A percentile compares a stretch with the other conserved stretches of the same genome.
These are phyloP conservation scores for Paradendryphiella salina DNA, from an alignment of 2,329 filamentous ascomycete species.

Conservation along the genomic window DNA sequence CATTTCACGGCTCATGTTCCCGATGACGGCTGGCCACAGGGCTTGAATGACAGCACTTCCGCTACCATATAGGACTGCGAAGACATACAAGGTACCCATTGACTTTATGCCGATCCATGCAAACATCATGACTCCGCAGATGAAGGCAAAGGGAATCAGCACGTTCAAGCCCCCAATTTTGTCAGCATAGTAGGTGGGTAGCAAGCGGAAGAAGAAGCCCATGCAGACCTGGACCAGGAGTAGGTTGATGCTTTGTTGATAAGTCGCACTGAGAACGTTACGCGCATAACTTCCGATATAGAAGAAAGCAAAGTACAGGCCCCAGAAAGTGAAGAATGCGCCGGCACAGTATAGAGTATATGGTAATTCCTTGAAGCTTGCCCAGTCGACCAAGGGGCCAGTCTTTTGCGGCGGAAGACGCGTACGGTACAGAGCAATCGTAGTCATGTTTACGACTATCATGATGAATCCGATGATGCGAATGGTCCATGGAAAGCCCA, in stretches of 20 bases:
- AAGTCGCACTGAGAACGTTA: slow-evolving; percentile 53
- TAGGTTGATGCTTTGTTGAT: slow-evolving; percentile 57
- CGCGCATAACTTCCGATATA: slow-evolving; percentile 50
- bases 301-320: slow-evolving; percentile 52
- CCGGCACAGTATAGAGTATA: slow-evolving; percentile 45
- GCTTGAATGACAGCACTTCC: slow-evolving; percentile 37
- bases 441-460: slow-evolving; percentile 47
- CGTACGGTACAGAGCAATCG: slow-evolving; percentile 43
- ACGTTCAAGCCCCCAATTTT: slow-evolving; percentile 52
- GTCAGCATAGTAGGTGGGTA: slow-evolving; percentile 49
- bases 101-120: slow-evolving; percentile 39
- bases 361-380: slow-evolving; percentile 47
- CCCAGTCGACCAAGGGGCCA: slow-evolving; percentile 49
- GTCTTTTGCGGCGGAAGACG: slow-evolving; percentile 48
- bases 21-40: slow-evolving; percentile 35
- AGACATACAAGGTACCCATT: slow-evolving; percentile 32
- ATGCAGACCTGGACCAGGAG: slow-evolving; percentile 57
- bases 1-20: slow-evolving; percentile 37
- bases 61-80: slow-evolving; percentile 39
- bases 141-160: slow-evolving; percentile 54
- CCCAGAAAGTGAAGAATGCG: slow-evolving; percentile 47
- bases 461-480: slow-evolving; percentile 65
- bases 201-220: slow-evolving; percentile 57
- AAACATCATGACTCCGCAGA: slow-evolving; percentile 52
- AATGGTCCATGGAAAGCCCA: slow-evolving; percentile 65